Conservation (phyloP, 768 basidiomycete genomes). For the Macrolepiota albuminosa region DNA sequence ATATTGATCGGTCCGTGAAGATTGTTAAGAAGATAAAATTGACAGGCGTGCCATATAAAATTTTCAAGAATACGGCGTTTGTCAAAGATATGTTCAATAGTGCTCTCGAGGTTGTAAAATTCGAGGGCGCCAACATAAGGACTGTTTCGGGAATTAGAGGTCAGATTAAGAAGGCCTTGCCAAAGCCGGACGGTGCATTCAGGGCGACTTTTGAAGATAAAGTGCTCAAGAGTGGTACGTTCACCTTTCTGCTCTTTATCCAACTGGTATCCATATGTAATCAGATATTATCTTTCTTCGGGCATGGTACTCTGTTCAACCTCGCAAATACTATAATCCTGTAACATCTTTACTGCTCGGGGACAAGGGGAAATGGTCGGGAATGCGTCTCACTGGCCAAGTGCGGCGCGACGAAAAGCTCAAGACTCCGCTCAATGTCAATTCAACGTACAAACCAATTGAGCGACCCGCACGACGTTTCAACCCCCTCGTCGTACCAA, state of each 20-base stretch:
- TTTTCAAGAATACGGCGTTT: conserved; percentile 99
- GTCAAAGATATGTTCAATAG: conserved; percentile 95
- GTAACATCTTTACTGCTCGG: conserved; percentile 87
- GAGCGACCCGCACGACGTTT: conserved; percentile 80
- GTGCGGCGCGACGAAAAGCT: conserved; percentile 82
- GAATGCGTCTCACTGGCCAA: conserved; percentile 95
- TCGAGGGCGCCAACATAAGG: conserved; percentile 94
- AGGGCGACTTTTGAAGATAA: conserved; percentile 99
- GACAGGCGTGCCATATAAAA: conserved; percentile 93
- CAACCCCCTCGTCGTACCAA: conserved; percentile 84
- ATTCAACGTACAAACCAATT: conserved; percentile 86
- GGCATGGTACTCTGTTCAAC: conserved; percentile 95
- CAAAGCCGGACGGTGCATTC: conserved; percentile 95
- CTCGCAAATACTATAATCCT: conserved; percentile 94
- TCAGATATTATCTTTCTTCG: conserved; percentile 91
- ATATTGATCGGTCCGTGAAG: conserved; percentile 87
- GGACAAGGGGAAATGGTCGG: conserved; percentile 80
- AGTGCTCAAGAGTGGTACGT: conserved; percentile 89
- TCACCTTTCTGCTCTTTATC: neutral
- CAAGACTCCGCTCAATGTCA: conserved; percentile 74
- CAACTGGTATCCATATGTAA: neutral
- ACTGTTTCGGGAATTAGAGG: conserved; percentile 96
- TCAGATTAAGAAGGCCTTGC: conserved; percentile 92
- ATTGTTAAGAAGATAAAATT: conserved; percentile 99
- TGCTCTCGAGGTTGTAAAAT: conserved; percentile 94